Conservation (phyloP, 164 flowering plant genomes). For the Pachysandra terminalis region DNA sequence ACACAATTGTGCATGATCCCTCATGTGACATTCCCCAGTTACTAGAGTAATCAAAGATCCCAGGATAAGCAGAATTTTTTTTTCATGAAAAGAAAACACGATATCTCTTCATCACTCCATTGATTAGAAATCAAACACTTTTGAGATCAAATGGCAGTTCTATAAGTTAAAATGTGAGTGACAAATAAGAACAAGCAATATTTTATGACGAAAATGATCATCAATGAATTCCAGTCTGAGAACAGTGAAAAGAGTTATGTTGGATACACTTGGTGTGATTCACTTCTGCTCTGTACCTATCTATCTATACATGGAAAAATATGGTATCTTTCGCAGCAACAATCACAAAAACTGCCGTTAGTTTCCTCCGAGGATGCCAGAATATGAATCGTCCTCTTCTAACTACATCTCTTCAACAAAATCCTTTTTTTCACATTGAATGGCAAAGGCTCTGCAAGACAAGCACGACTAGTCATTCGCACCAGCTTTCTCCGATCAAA, state of each 20-base stretch:
- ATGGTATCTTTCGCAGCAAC: conserved; percentile 29
- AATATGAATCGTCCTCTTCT: conserved; percentile 18
- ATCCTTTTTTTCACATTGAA: conserved; percentile 6
- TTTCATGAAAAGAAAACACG: background rate
- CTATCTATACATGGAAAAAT: conserved; percentile 34
- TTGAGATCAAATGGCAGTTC: background rate
- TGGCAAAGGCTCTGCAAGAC: conserved; percentile 1
- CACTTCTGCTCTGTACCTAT: conserved; percentile 15
- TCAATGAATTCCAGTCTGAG: conserved; percentile 5
- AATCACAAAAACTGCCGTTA: conserved; percentile 50
- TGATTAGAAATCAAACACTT: too few species aligned
- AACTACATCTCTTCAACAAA: conserved; percentile 18
- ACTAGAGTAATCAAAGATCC: background rate
- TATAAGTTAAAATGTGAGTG: background rate
- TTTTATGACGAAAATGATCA: conserved; percentile 16
- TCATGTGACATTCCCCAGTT: background rate
- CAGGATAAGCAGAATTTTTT: too few species aligned
- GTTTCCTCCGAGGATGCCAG: conserved; percentile 8
- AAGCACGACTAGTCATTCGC: conserved; percentile 16
- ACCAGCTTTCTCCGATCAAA: conserved; percentile 36
- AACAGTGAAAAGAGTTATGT: conserved; percentile 6
- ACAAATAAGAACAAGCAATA: background rate
- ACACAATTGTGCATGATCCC: background rate
- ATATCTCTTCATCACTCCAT: background rate
- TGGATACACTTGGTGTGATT: conserved; percentile 19